Percentiles rank a stretch among this genome's conserved stretches.
These are phyloP conservation scores for Brassica cretica DNA, from an alignment of 345 rosid genomes.

Conservation along the genomic window DNA sequence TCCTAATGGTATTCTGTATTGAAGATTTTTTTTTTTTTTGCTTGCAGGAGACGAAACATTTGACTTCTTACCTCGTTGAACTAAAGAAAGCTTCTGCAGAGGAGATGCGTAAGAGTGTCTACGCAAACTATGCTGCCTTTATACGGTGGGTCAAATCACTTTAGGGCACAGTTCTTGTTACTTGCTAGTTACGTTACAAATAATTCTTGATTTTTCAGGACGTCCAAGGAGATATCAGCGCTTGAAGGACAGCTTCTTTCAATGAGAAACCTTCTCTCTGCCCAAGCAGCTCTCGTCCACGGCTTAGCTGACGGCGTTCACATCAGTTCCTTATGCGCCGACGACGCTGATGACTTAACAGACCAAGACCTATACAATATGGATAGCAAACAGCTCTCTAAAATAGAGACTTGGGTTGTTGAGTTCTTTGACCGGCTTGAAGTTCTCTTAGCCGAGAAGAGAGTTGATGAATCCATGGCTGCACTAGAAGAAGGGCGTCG, in stretches of 20 bases:
- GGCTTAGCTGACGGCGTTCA: slow-evolving; percentile 66
- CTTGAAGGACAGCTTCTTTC: slow-evolving; percentile 92
- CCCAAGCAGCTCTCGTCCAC: slow-evolving; percentile 81
- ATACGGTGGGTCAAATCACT: slow-evolving; percentile 48
- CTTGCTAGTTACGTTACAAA: neutral
- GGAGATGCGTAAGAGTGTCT: slow-evolving; percentile 96
- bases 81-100: slow-evolving; percentile 93
- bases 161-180: neutral
- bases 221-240: slow-evolving; percentile 81
- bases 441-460: slow-evolving; percentile 78
- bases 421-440: slow-evolving; percentile 72
- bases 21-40: slow-evolving; percentile 9
- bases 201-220: slow-evolving; percentile 42
- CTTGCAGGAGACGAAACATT: slow-evolving; percentile 67
- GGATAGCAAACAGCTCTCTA: slow-evolving; percentile 51
- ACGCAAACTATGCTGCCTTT: slow-evolving; percentile 87
- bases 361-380: slow-evolving; percentile 45
- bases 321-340: slow-evolving; percentile 54
- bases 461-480: slow-evolving; percentile 78
- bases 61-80: slow-evolving; percentile 61
- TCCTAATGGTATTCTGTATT: neutral
- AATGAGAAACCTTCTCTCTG: slow-evolving; percentile 77
- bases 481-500: slow-evolving; percentile 71
- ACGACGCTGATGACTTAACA: slow-evolving; percentile 47
- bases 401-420: slow-evolving; percentile 58